Conservation (phyloP, 345 rosid species). For the Camelina laxa region DNA sequence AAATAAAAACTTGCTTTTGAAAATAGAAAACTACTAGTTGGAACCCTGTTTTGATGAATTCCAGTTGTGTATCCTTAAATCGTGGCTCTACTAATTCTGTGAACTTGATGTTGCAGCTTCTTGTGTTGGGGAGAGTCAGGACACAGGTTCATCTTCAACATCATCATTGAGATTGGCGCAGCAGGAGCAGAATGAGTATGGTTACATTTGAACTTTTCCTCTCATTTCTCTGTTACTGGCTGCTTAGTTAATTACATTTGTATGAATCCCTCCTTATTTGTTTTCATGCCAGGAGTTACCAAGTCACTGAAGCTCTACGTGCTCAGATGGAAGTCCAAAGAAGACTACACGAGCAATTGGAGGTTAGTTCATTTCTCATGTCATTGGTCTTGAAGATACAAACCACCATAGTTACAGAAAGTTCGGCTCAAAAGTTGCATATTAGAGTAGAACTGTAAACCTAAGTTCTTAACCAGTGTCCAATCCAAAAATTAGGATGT, state of each 20-base stretch:
- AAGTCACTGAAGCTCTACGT: conserved; percentile 94
- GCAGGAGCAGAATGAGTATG: conserved; percentile 88
- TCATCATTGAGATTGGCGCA: conserved; percentile 66
- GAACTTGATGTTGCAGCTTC: conserved; percentile 55
- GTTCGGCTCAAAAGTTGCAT: neutral
- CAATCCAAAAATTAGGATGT: neutral
- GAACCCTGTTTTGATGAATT: neutral
- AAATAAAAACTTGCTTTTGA: neutral
- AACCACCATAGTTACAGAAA: neutral
- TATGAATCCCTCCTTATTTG: conserved; percentile 26
- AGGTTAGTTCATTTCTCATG: conserved; percentile 57
- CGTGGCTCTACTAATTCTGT: conserved; percentile 10
- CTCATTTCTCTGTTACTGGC: conserved; percentile 11
- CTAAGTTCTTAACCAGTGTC: neutral
- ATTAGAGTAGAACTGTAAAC: neutral
- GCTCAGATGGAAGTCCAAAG: conserved; percentile 99
- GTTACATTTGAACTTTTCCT: conserved; percentile 23
- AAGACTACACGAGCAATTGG: conserved; percentile 93
- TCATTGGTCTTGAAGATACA: neutral
- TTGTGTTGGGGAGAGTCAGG: conserved; percentile 83
- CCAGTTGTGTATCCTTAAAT: neutral
- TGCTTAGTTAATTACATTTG: neutral
- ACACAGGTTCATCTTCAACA: conserved; percentile 83
- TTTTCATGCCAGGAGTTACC: conserved; percentile 69
- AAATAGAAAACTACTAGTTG: neutral